Evolutionary conservation across 768 basidiomycete species (phyloP).

Genomic region (Xerocomellus chrysenteron): DNA sequence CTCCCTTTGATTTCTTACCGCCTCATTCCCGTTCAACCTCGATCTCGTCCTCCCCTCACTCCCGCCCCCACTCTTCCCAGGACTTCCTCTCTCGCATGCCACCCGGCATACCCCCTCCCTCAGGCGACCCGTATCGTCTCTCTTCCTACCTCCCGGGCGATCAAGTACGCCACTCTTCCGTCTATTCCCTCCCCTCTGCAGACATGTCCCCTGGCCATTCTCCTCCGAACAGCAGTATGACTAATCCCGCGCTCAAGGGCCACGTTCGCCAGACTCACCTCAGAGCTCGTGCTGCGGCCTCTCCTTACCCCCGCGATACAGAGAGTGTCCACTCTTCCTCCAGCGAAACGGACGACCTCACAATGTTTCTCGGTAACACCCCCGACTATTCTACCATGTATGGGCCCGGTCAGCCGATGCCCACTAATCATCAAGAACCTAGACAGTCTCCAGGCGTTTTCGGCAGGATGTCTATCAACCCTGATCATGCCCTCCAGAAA

Average conservation of each 20-base stretch:
- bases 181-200: constrained; percentile 40
- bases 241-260: constrained; percentile 74
- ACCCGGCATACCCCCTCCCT: constrained; percentile 46
- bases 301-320: constrained; percentile 83
- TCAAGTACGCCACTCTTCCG: constrained; percentile 45
- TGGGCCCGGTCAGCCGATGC: constrained; percentile 42
- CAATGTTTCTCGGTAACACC: constrained; percentile 65
- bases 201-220: constrained; percentile 56
- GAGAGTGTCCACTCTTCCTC: constrained; percentile 87
- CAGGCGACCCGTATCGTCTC: constrained; percentile 72
- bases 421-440: constrained; percentile 38
- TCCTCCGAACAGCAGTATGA: constrained; percentile 72
- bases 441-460: constrained; percentile 73
- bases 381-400: constrained; percentile 73
- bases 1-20: constrained; percentile 72
- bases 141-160: constrained; percentile 49
- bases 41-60: constrained; percentile 69
- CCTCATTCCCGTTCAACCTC: constrained; percentile 77
- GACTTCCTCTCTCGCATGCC: constrained; percentile 57
- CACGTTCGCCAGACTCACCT: constrained; percentile 75
- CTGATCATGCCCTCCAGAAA: constrained; percentile 82
- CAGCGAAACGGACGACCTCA: constrained; percentile 84
- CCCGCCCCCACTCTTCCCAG: constrained; percentile 78
- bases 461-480: constrained; percentile 71
- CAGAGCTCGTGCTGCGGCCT: constrained; percentile 76